phyloP scores from a whole-genome alignment of 2,329 filamentous ascomycete genomes.

The Hymenoscyphus infarciens region DNA sequence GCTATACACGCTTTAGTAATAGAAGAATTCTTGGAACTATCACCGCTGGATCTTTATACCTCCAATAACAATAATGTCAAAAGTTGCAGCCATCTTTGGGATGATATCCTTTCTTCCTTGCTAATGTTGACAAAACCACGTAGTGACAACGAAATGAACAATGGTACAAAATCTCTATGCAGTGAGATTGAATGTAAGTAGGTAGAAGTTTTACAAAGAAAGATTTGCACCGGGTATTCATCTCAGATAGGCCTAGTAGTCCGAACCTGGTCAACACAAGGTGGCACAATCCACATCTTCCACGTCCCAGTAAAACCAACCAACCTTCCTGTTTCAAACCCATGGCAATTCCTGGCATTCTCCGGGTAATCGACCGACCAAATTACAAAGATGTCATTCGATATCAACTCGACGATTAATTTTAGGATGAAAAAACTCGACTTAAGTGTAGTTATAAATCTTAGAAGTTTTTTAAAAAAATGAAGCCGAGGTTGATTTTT shows the following conservation, averaged over 20 bases:
- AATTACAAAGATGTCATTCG: neutral
- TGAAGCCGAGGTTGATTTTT: too few relatives aligned
- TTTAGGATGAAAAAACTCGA: too few relatives aligned
- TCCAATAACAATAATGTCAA: constrained; percentile 8
- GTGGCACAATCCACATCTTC: neutral
- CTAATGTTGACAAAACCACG: neutral
- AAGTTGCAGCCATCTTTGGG: neutral
- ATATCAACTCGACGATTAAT: too few relatives aligned
- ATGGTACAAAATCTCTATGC: too few relatives aligned
- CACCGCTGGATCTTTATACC: neutral
- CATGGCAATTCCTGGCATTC: neutral
- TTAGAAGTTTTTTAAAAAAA: too few relatives aligned
- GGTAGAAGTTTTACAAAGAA: neutral
- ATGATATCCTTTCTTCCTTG: neutral
- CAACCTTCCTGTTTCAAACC: neutral
- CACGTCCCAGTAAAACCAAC: neutral
- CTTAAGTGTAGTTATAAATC: too few relatives aligned
- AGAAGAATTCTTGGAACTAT: neutral
- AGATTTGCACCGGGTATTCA: neutral
- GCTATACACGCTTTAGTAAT: constrained; percentile 26
- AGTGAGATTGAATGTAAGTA: neutral
- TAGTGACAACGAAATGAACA: too few relatives aligned
- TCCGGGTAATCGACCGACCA: neutral
- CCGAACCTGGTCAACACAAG: neutral
- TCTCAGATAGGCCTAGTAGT: neutral